phyloP scores from a whole-genome alignment of 768 basidiomycete genomes.

The Pleurotus salmoneostramineus region DNA sequence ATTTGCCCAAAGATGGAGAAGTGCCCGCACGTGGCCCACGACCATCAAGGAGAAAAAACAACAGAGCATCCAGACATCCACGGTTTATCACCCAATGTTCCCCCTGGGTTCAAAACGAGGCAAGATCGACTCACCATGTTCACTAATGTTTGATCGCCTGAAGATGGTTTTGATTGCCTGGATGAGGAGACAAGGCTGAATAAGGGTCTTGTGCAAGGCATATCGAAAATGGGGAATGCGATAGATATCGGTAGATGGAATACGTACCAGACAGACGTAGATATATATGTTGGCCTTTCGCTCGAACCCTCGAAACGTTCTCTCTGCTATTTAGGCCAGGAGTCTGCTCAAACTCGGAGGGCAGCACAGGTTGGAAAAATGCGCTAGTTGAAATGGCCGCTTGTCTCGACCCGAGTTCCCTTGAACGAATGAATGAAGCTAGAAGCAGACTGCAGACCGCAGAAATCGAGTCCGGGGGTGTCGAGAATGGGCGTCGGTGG shows the following conservation, averaged over 20 bases:
- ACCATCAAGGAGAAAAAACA: background rate
- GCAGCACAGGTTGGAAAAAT: background rate
- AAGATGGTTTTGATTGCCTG: background rate
- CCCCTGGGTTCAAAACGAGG: background rate
- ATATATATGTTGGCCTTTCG: background rate
- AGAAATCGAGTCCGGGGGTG: background rate
- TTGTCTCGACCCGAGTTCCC: no score
- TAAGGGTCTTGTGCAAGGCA: background rate
- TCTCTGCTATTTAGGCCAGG: background rate
- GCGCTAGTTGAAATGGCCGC: background rate
- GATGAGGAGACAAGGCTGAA: background rate
- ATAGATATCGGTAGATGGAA: background rate
- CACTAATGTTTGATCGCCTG: background rate
- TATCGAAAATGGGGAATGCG: background rate
- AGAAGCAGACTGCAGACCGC: background rate
- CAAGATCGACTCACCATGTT: constrained; percentile 2
- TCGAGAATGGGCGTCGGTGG: constrained; percentile 2
- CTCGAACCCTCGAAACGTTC: background rate
- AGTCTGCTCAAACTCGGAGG: constrained; percentile 1
- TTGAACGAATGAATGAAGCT: background rate
- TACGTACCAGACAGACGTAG: background rate
- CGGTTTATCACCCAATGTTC: background rate
- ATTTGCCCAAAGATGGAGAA: constrained; percentile 9
- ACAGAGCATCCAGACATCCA: background rate
- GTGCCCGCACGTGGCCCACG: constrained; percentile 12